phyloP scores from a whole-genome alignment of 805 yeast genomes.

The Candida vartiovaarae region DNA sequence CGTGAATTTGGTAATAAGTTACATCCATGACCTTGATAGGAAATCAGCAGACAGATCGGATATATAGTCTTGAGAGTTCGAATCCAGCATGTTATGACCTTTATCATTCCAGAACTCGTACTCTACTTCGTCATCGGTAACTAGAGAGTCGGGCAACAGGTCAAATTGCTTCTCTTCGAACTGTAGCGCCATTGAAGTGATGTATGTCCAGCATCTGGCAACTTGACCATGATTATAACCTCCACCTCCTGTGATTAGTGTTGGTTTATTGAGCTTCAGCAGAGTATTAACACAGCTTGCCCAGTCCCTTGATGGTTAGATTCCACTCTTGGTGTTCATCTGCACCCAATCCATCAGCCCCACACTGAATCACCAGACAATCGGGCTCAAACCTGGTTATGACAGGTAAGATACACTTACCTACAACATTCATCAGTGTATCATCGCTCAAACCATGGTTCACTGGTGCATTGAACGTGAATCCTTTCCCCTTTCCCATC shows the following conservation, averaged over 20 bases:
- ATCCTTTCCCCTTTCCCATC: constrained; percentile 30
- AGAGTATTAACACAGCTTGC: constrained; percentile 28
- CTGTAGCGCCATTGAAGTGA: constrained; percentile 24
- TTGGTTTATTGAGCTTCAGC: constrained; percentile 27
- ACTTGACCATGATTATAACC: constrained; percentile 61
- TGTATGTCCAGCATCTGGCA: constrained; percentile 48
- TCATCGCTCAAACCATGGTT: constrained; percentile 48
- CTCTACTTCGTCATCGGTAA: constrained; percentile 38
- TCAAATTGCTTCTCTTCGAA: constrained; percentile 28
- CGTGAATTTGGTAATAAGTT: constrained; percentile 15
- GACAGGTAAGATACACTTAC: constrained; percentile 37
- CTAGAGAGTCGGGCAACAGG: constrained; percentile 45
- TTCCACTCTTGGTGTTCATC: constrained; percentile 69
- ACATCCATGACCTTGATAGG: constrained; percentile 7
- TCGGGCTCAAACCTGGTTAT: constrained; percentile 37
- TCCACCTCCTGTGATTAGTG: constrained; percentile 65
- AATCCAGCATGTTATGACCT: constrained; percentile 26
- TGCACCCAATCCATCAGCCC: constrained; percentile 66
- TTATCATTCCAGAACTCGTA: constrained; percentile 43
- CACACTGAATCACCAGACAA: constrained; percentile 57
- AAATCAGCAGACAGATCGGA: constrained; percentile 3
- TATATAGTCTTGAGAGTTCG: constrained; percentile 27
- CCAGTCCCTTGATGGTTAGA: constrained; percentile 45
- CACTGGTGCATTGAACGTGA: constrained; percentile 48
- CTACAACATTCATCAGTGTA: constrained; percentile 30